Conservation (phyloP, 2,329 filamentous ascomycete genomes). For the Aspergillus sclerotialis region DNA sequence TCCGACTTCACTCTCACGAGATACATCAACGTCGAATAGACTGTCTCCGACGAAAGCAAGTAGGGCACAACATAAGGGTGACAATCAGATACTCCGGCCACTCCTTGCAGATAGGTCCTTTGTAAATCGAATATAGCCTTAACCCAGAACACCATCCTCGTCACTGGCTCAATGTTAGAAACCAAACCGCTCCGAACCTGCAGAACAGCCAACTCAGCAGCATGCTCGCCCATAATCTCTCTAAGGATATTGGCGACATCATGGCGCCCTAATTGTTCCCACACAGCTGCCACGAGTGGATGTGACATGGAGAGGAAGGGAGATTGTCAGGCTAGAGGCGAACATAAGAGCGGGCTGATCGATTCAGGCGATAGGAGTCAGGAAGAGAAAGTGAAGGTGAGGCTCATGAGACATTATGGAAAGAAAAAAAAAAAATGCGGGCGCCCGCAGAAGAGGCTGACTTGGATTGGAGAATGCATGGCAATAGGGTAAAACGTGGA, state of each 20-base stretch:
- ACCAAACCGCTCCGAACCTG: slow-evolving; percentile 16
- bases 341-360: too few relatives aligned
- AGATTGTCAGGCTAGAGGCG: slow-evolving; percentile 3
- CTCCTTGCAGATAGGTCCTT: slow-evolving; percentile 25
- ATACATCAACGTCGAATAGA: slow-evolving; percentile 30
- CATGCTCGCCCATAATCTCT: slow-evolving; percentile 30
- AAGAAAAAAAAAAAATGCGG: too few relatives aligned
- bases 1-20: slow-evolving; percentile 24
- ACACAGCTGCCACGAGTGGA: slow-evolving; percentile 27
- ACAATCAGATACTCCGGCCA: slow-evolving; percentile 19
- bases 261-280: slow-evolving; percentile 27
- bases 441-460: too few relatives aligned
- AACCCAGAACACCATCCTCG: slow-evolving; percentile 27
- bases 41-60: slow-evolving; percentile 22
- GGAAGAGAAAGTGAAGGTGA: too few relatives aligned
- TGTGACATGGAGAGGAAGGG: slow-evolving; percentile 19
- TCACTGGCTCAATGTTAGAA: slow-evolving; percentile 16
- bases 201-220: slow-evolving; percentile 18
- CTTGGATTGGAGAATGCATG: too few relatives aligned
- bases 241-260: slow-evolving; percentile 27
- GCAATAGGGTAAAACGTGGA: too few relatives aligned
- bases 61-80: slow-evolving; percentile 22
- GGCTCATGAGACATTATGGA: too few relatives aligned
- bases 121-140: slow-evolving; percentile 31
- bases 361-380: too few relatives aligned